Conservation (phyloP, 176 grass and related monocot genomes). For the Elymus sibiricus region DNA sequence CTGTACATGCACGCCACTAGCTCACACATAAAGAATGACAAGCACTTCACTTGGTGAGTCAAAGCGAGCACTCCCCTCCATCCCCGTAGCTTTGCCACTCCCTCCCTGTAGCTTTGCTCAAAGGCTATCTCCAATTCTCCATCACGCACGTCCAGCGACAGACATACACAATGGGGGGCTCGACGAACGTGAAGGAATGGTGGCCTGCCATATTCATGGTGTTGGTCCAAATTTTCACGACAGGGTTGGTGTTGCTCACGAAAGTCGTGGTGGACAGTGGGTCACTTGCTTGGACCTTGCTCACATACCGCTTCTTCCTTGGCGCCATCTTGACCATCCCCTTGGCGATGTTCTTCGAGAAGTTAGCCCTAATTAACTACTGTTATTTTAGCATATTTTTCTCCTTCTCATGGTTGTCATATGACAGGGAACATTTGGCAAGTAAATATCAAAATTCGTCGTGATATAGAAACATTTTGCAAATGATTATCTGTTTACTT, state of each 20-base stretch:
- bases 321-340: conserved; percentile 8
- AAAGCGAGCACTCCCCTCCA: neutral
- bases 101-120: too few species aligned
- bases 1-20: neutral
- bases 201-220: conserved; percentile 12
- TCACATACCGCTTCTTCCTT: conserved; percentile 26
- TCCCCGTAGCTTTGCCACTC: neutral
- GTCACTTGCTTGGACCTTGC: neutral
- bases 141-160: neutral
- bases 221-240: conserved; percentile 14
- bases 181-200: neutral
- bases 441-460: neutral
- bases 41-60: neutral
- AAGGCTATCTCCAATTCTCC: too few species aligned
- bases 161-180: neutral
- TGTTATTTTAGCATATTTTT: neutral
- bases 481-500: neutral
- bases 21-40: neutral
- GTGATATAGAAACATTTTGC: neutral
- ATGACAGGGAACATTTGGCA: neutral
- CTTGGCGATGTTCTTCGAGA: conserved; percentile 17
- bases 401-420: neutral
- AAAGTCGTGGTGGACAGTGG: conserved; percentile 26
- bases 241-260: conserved; percentile 5
- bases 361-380: conserved; percentile 21